Conservation (phyloP, 352 stramenopile genomes). For the Stephanocyclus meneghinianus region DNA sequence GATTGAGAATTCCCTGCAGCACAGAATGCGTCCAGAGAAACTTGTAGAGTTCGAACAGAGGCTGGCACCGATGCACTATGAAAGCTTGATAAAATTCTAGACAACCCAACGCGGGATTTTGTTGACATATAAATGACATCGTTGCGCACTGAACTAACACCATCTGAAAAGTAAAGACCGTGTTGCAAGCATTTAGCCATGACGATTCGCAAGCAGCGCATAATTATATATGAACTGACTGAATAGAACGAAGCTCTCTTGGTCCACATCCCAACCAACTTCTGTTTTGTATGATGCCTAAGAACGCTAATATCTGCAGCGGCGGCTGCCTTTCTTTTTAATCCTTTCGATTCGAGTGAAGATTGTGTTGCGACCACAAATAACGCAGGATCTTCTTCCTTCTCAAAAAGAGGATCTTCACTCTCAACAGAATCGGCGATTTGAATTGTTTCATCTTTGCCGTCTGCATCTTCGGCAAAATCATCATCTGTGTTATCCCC, state of each 20-base stretch:
- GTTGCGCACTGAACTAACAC: neutral
- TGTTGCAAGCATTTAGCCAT: conserved; percentile 45
- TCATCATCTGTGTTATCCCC: conserved; percentile 13
- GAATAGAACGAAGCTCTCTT: conserved; percentile 71
- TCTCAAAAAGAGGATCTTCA: conserved; percentile 45
- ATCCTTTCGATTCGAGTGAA: conserved; percentile 77
- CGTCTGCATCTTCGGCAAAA: conserved; percentile 7
- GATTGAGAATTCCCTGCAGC: conserved; percentile 5
- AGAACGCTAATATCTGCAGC: conserved; percentile 69
- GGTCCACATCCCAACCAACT: conserved; percentile 63
- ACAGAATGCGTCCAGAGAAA: conserved; percentile 30
- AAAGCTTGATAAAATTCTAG: conserved; percentile 48
- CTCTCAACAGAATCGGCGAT: conserved; percentile 40
- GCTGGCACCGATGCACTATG: conserved; percentile 31
- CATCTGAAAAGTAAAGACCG: conserved; percentile 18
- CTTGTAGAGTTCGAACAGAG: conserved; percentile 33
- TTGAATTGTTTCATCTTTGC: conserved; percentile 36
- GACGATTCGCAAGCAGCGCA: conserved; percentile 65
- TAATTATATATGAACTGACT: conserved; percentile 43
- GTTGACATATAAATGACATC: conserved; percentile 30
- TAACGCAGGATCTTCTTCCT: conserved; percentile 47
- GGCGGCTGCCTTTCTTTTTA: conserved; percentile 78
- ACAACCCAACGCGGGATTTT: conserved; percentile 39
- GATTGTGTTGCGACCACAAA: conserved; percentile 43
- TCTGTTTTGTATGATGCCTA: conserved; percentile 49